Percentiles rank a stretch among this genome's conserved stretches.
Evolutionary conservation across 768 basidiomycete genomes (phyloP).

Genomic region (Tephrocybe sp.): DNA sequence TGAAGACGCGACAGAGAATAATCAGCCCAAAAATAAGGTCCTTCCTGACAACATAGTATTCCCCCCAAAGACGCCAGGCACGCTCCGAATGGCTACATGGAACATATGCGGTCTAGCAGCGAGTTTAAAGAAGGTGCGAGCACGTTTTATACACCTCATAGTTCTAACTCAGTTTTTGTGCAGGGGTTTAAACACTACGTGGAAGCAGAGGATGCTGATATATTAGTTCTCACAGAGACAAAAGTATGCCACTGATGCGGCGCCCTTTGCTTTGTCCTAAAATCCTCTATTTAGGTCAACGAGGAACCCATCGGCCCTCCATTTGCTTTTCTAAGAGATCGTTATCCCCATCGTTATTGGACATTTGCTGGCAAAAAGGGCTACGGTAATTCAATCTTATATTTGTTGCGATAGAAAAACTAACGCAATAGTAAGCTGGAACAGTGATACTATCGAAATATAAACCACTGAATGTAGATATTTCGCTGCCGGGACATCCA

Average conservation of each 20-base stretch:
- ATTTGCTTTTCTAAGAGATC: constrained; percentile 43
- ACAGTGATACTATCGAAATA: constrained; percentile 78
- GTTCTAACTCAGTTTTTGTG: neutral
- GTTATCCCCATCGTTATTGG: constrained; percentile 76
- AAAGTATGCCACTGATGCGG: constrained; percentile 45
- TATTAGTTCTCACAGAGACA: constrained; percentile 83
- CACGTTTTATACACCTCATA: neutral
- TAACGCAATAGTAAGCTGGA: constrained; percentile 52
- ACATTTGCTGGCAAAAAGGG: constrained; percentile 75
- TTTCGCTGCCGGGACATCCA: constrained; percentile 74
- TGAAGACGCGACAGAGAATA: constrained; percentile 26
- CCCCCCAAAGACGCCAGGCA: constrained; percentile 43
- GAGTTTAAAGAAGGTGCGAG: constrained; percentile 69
- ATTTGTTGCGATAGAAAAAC: neutral
- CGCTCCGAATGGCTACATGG: constrained; percentile 65
- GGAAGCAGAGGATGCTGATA: constrained; percentile 83
- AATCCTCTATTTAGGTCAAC: constrained; percentile 53
- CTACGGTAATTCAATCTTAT: constrained; percentile 49
- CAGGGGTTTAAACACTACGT: constrained; percentile 82
- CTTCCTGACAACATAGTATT: constrained; percentile 63
- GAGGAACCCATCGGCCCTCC: constrained; percentile 63
- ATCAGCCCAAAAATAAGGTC: constrained; percentile 72
- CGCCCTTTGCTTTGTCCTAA: neutral
- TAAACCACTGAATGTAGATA: constrained; percentile 63
- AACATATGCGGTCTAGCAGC: constrained; percentile 79